Conservation (phyloP, 768 basidiomycete genomes). For the Suillus alpinus region DNA sequence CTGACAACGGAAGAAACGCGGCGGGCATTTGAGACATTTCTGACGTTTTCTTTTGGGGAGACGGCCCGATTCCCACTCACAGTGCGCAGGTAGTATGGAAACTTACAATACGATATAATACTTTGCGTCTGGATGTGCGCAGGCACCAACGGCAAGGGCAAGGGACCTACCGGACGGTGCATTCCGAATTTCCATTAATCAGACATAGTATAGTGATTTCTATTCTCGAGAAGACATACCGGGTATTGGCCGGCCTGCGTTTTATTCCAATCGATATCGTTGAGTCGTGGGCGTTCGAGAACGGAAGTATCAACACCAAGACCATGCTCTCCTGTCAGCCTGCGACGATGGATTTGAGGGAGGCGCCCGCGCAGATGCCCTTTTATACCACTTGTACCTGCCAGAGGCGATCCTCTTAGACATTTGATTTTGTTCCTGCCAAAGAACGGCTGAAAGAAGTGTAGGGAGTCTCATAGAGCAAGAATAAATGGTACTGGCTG, state of each 20-base stretch:
- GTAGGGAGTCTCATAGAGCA: not conserved
- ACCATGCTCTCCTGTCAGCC: constrained; percentile 35
- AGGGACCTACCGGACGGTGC: constrained; percentile 36
- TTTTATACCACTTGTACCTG: constrained; percentile 37
- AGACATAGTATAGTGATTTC: not conserved
- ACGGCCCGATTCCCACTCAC: constrained; percentile 35
- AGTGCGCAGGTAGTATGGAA: constrained; percentile 28
- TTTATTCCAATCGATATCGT: constrained; percentile 44
- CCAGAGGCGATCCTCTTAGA: constrained; percentile 22
- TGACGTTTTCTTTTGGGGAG: constrained; percentile 13
- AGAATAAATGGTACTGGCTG: constrained; percentile 19
- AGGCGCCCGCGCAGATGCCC: constrained; percentile 28
- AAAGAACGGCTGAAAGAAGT: constrained; percentile 5
- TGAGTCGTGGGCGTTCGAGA: constrained; percentile 42
- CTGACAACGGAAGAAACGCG: not conserved
- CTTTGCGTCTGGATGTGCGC: constrained; percentile 19
- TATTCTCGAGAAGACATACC: constrained; percentile 24
- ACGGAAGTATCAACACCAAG: constrained; percentile 34
- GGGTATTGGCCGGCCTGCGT: constrained; percentile 40
- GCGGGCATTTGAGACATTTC: not conserved
- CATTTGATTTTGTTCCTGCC: constrained; percentile 21
- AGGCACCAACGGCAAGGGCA: constrained; percentile 26
- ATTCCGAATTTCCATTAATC: constrained; percentile 1
- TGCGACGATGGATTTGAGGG: constrained; percentile 40
- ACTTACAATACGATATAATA: constrained; percentile 32